phyloP scores from a whole-genome alignment of 352 stramenopile genomes.

The Pilasporangium apinafurcum region DNA sequence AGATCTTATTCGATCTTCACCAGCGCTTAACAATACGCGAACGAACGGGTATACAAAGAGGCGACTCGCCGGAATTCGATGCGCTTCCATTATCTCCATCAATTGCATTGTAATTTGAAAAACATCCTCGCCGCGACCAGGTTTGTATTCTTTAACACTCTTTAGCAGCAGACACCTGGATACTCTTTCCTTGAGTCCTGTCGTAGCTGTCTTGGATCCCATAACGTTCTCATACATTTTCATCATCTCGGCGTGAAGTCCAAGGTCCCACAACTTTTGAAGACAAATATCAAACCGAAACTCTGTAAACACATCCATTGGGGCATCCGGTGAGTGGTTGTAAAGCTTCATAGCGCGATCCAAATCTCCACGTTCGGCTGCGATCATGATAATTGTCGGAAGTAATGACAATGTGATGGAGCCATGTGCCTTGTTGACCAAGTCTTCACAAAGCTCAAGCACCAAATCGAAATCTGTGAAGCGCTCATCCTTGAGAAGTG shows the following conservation, averaged over 20 bases:
- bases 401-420: slow-evolving; percentile 45
- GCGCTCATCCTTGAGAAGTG: slow-evolving; percentile 45
- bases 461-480: slow-evolving; percentile 38
- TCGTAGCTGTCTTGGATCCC: slow-evolving; percentile 20
- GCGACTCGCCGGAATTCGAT: slow-evolving; percentile 41
- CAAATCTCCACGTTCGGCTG: slow-evolving; percentile 41
- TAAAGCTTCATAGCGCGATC: slow-evolving; percentile 66
- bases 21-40: slow-evolving; percentile 25
- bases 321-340: slow-evolving; percentile 19
- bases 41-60: slow-evolving; percentile 42
- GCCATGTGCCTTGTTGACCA: slow-evolving; percentile 28
- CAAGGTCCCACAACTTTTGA: slow-evolving; percentile 41
- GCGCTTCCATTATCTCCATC: slow-evolving; percentile 50
- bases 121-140: slow-evolving; percentile 13
- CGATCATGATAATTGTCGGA: slow-evolving; percentile 50
- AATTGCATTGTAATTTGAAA: slow-evolving; percentile 16
- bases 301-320: slow-evolving; percentile 40
- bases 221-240: slow-evolving; percentile 49
- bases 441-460: slow-evolving; percentile 45
- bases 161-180: slow-evolving; percentile 60
- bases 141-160: slow-evolving; percentile 29
- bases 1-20: slow-evolving; percentile 10
- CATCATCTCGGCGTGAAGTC: slow-evolving; percentile 42
- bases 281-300: slow-evolving; percentile 66
- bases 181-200: slow-evolving; percentile 39